Conservation (phyloP, 2,329 filamentous ascomycete species). For the Neophaeococcomyces mojaviensis region DNA sequence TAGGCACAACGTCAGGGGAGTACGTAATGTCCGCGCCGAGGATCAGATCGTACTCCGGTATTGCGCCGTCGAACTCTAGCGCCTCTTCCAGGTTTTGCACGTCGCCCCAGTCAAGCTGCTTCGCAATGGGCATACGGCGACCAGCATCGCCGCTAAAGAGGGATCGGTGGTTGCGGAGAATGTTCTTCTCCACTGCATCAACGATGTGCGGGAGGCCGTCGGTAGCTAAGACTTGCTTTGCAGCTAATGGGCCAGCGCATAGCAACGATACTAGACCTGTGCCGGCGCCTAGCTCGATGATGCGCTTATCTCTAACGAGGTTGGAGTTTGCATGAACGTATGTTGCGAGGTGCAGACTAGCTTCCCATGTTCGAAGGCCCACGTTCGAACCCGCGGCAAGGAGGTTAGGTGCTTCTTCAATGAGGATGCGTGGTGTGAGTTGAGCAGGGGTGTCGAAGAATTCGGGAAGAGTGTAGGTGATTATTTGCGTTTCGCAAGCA, state of each 20-base stretch:
- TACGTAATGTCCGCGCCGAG: slow-evolving; percentile 23
- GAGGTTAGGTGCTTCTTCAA: slow-evolving; percentile 21
- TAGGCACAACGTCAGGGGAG: slow-evolving; percentile 19
- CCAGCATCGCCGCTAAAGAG: neutral
- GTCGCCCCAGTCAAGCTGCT: slow-evolving; percentile 18
- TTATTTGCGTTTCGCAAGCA: slow-evolving; percentile 48
- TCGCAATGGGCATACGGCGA: neutral
- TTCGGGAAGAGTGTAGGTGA: slow-evolving; percentile 19
- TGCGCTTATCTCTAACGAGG: slow-evolving; percentile 38
- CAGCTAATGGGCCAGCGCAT: slow-evolving; percentile 51
- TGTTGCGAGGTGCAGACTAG: slow-evolving; percentile 55
- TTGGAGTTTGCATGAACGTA: slow-evolving; percentile 37
- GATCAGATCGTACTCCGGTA: slow-evolving; percentile 14
- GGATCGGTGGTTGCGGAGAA: slow-evolving; percentile 26
- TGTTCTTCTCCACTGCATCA: slow-evolving; percentile 32
- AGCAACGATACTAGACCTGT: slow-evolving; percentile 60
- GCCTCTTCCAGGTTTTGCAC: slow-evolving; percentile 13
- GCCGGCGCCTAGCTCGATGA: slow-evolving; percentile 60
- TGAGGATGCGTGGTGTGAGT: slow-evolving; percentile 14
- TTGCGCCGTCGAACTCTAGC: slow-evolving; percentile 7
- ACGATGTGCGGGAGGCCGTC: slow-evolving; percentile 50
- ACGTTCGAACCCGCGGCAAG: slow-evolving; percentile 44
- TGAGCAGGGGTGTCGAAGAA: slow-evolving; percentile 10
- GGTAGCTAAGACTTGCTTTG: slow-evolving; percentile 49
- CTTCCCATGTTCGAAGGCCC: slow-evolving; percentile 64